phyloP scores from a whole-genome alignment of 495 filamentous ascomycete genomes.

The Lophium mytilinum region DNA sequence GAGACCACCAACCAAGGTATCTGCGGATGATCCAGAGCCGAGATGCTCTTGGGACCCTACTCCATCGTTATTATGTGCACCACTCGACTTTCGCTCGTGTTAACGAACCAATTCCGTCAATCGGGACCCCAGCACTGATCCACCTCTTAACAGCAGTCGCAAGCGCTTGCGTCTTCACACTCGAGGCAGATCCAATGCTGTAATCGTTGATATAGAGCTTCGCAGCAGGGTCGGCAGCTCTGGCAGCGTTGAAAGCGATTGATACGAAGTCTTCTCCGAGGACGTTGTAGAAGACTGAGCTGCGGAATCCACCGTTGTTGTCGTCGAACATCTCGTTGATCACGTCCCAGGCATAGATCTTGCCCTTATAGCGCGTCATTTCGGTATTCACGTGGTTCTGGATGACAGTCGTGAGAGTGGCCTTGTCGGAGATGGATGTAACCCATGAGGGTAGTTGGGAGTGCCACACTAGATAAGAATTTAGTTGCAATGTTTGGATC shows the following conservation, averaged over 20 bases:
- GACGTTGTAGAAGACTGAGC: conserved; percentile 50
- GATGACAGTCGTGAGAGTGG: conserved; percentile 45
- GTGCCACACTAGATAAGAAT: conserved; percentile 43
- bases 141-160: conserved; percentile 57
- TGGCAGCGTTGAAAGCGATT: conserved; percentile 56
- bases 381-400: conserved; percentile 52
- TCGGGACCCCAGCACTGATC: conserved; percentile 56
- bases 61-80: too few species aligned
- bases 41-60: conserved; percentile 58
- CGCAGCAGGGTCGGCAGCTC: conserved; percentile 47
- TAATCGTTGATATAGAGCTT: conserved; percentile 67
- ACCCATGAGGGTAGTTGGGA: conserved; percentile 59
- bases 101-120: conserved; percentile 77
- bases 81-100: too few species aligned
- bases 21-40: conserved; percentile 38
- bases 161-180: conserved; percentile 56
- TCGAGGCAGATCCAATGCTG: conserved; percentile 42
- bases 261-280: conserved; percentile 50
- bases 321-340: conserved; percentile 63
- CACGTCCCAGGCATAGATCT: conserved; percentile 58
- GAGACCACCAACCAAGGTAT: conserved; percentile 46
- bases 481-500: too few species aligned
- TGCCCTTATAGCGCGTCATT: conserved; percentile 52
- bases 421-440: conserved; percentile 41
- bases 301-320: conserved; percentile 48